Evolutionary conservation across 2,329 filamentous ascomycete species (phyloP), one percentile per base, ranked within the genome.

Genomic region (Paraphoma sp.): DNA sequence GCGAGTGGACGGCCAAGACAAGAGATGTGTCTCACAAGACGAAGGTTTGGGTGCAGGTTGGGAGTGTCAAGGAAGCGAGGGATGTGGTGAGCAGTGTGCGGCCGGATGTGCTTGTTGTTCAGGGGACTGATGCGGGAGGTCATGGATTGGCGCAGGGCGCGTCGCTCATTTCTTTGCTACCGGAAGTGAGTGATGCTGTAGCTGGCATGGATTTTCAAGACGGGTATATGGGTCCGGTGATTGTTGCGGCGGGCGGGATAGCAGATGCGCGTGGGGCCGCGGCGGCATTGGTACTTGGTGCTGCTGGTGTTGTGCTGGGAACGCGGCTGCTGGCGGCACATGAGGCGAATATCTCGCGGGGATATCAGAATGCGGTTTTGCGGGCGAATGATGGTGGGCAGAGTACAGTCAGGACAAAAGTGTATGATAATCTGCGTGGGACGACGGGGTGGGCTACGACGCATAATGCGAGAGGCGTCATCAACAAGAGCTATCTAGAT

Each of bases 121-220:
- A 89, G 71, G 87, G 87, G 2, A 79, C 81, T 6, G 87, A 89
- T 72, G 87, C 87, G 1, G 87, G 87, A 7, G 87, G 87, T 0
- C 87, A 89, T 67, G 86, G 87, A 59, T 83, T 85, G 44, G 78
- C 79, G 0, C 73, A 76, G 18, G 85, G 84, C 3, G 81, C 83
- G 2, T 81, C 86, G 6, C 74, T 89, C 2, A 71, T 88, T 3
- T 78, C 81, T 2, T 72, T 89, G 3, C 70, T 89, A 38, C 86
- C 86, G 0, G 87, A 89, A 73, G 80, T 87, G 8, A 74, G 72
- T 46, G 80, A 82, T 54, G 77, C 83, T 52, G 59, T 41, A 88
- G 14, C 42, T 18, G 4, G 28, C 6, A 1, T 7, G 12, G 47
- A 60, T 1, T 72, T 62, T 1, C 63, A 67, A n/a, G 46, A 65